These are phyloP conservation scores for Alternaria triticimaculans DNA, from an alignment of 2,329 filamentous ascomycete genomes.

Conservation along the genomic window DNA sequence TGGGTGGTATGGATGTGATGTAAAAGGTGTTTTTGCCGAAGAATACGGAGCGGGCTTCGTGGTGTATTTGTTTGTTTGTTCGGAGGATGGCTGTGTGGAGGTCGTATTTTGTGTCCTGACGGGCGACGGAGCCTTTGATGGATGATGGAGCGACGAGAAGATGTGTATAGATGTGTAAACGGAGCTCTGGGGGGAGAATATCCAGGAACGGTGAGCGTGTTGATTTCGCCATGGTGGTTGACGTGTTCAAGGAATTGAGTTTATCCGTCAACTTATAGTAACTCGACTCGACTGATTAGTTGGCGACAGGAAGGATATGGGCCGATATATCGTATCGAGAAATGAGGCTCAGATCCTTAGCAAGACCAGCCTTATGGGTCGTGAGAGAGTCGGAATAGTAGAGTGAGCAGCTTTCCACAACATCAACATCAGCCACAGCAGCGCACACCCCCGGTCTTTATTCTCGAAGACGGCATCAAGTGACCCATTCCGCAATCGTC, in stretches of 20 bases:
- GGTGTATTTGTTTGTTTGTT: slow-evolving; percentile 49
- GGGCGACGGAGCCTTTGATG: slow-evolving; percentile 28
- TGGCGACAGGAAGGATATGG: neutral
- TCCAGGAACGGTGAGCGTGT: slow-evolving; percentile 31
- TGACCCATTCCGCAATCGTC: slow-evolving; percentile 7
- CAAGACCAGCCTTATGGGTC: slow-evolving; percentile 1
- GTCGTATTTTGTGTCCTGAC: slow-evolving; percentile 34
- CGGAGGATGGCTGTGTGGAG: slow-evolving; percentile 47
- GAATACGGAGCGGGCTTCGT: slow-evolving; percentile 51
- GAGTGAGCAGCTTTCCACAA: neutral
- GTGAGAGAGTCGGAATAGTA: neutral
- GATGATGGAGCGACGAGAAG: slow-evolving; percentile 30
- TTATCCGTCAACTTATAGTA: neutral
- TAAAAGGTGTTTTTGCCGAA: slow-evolving; percentile 52
- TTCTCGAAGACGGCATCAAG: slow-evolving; percentile 11
- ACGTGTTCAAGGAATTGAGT: neutral
- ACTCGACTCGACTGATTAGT: neutral
- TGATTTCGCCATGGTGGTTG: slow-evolving; percentile 5
- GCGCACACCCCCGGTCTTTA: slow-evolving; percentile 11
- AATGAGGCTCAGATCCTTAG: slow-evolving; percentile 1
- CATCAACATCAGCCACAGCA: slow-evolving; percentile 1
- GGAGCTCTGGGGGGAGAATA: slow-evolving; percentile 39
- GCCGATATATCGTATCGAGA: neutral
- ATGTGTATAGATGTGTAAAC: slow-evolving; percentile 37
- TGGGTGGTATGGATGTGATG: slow-evolving; percentile 25